Conservation (phyloP, 345 rosid genomes). For the Pistacia integerrima region DNA sequence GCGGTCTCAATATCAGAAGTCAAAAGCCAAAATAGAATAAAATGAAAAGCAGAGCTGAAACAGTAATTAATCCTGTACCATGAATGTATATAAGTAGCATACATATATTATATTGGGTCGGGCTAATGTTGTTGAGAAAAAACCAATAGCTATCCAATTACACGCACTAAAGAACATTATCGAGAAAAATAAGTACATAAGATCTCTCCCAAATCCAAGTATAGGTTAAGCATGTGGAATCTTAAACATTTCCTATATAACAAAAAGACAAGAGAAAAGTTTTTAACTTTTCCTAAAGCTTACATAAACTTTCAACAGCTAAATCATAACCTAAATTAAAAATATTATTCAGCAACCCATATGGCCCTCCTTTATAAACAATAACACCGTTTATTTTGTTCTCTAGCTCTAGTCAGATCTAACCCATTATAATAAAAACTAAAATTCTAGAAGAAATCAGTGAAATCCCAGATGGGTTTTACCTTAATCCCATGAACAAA, state of each 20-base stretch:
- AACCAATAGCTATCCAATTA: slow-evolving; percentile 5
- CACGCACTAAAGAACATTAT: slow-evolving; percentile 11
- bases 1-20: neutral
- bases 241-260: slow-evolving; percentile 33
- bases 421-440: slow-evolving; percentile 19
- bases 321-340: slow-evolving; percentile 32
- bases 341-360: neutral
- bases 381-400: slow-evolving; percentile 24
- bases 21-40: neutral
- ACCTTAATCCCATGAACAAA: slow-evolving; percentile 10
- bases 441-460: neutral
- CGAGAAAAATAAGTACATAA: slow-evolving; percentile 13
- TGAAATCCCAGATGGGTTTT: slow-evolving; percentile 24
- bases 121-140: neutral
- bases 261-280: slow-evolving; percentile 46
- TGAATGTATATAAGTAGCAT: neutral
- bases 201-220: slow-evolving; percentile 27
- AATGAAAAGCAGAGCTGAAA: slow-evolving; percentile 1
- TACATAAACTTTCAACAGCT: slow-evolving; percentile 42
- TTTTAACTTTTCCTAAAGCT: slow-evolving; percentile 49
- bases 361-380: slow-evolving; percentile 5
- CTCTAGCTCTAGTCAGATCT: slow-evolving; percentile 35
- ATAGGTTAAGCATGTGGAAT: slow-evolving; percentile 35
- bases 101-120: neutral
- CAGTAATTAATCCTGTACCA: neutral